Base-by-base conservation (phyloP, 805 yeast genomes). In the Naumovozyma dairenensis region DNA sequence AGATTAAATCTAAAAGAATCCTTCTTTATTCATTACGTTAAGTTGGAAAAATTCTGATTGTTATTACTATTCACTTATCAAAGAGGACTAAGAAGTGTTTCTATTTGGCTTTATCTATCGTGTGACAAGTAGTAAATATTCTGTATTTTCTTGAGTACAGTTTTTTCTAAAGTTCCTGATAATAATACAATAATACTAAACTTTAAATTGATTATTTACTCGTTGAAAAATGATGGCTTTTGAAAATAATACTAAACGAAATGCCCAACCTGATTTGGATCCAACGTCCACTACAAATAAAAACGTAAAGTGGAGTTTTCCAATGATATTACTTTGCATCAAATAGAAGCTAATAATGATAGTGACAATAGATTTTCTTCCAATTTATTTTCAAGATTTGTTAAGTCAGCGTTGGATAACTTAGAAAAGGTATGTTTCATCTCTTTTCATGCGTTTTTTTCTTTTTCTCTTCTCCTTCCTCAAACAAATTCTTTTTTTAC, bases 331-430 rank as follows among this genome's bases (percentile, higher is more conserved):
- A 40, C 45, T 12, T 32, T 44, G 18, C 48, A 42, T 38, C 32
- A 45, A 3, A 16, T 31, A 17, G 37, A 33, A 26, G 42, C 37
- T 12, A 30, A 31, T 17, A 44, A 32, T 22, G 28, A 25, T 10
- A 40, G 43, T 25, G 43, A 40, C 19, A 37, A 36, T n/a, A 38
- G 42, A 28, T 59, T 63, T 35, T 58, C 63, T 6, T 38, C 52
- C 24, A 57, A 58, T 29, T 51, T 63, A 55, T 64, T 60, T 44
- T 41, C 49, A 24, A 52, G 69, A 27, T 70, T 70, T 48, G 74
- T 81, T 22, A 68, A 69, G 43, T 68, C 82, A 34, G 92, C 89
- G 20, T 59, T 84, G 42, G 81, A 76, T 31, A 71, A 79, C 34
- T 62, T 81, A 48, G 86, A 79, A 36, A 71, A 68, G 62, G 67